Conservation (phyloP, 805 yeast species). For the Metschnikowia reukaufii region DNA sequence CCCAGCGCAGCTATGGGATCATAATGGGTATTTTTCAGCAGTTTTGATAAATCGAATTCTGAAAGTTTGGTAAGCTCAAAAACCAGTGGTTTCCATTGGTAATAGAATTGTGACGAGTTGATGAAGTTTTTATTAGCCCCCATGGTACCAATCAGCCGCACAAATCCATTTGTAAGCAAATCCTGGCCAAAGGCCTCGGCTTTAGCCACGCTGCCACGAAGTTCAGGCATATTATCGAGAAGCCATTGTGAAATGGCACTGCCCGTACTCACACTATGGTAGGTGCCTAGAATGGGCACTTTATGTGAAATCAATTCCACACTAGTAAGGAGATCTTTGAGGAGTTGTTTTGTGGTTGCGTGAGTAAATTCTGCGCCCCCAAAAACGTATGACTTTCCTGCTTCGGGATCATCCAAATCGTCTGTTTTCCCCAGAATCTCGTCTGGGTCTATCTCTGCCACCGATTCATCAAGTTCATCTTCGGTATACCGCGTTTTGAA, state of each 20-base stretch:
- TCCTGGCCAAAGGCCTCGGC: slow-evolving; percentile 79
- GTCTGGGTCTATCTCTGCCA: slow-evolving; percentile 4
- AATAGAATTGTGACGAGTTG: slow-evolving; percentile 68
- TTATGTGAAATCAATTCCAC: slow-evolving; percentile 56
- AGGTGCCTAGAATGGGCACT: slow-evolving; percentile 70
- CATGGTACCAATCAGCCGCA: slow-evolving; percentile 65
- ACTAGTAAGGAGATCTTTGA: slow-evolving; percentile 32
- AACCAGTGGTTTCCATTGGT: slow-evolving; percentile 78
- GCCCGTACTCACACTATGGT: slow-evolving; percentile 62
- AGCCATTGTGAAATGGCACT: slow-evolving; percentile 61
- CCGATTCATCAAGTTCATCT: slow-evolving; percentile 37
- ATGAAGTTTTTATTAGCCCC: slow-evolving; percentile 54
- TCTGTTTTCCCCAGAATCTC: slow-evolving; percentile 1
- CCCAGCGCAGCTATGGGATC: slow-evolving; percentile 18
- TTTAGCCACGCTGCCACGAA: slow-evolving; percentile 49
- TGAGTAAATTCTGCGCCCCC: slow-evolving; percentile 33
- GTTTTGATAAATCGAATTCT: slow-evolving; percentile 15
- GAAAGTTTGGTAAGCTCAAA: slow-evolving; percentile 46
- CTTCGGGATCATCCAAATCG: slow-evolving; percentile 25
- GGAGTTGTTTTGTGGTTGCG: slow-evolving; percentile 34
- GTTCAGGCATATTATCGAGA: slow-evolving; percentile 42
- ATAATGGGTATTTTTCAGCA: slow-evolving; percentile 9
- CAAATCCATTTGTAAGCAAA: slow-evolving; percentile 57
- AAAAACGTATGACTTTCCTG: slow-evolving; percentile 24
- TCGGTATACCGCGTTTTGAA: slow-evolving; percentile 49